Conservation (phyloP, 2,329 filamentous ascomycete genomes). For the Incumbomyces lentus region DNA sequence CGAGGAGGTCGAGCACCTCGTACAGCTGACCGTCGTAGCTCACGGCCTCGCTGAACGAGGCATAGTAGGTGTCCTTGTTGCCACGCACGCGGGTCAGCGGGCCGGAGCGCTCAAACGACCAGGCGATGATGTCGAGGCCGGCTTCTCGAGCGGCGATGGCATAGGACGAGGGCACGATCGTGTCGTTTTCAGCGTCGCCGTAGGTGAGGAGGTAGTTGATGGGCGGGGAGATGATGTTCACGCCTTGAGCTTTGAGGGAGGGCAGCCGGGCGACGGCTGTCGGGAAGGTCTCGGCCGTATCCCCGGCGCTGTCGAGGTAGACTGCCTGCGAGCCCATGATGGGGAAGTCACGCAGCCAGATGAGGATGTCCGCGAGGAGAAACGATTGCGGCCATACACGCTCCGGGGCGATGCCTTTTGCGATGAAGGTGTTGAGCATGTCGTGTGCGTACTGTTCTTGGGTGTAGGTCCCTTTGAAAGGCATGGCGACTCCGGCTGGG, state of each 20-base stretch:
- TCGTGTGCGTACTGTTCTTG: conserved; percentile 56
- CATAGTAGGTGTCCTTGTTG: conserved; percentile 42
- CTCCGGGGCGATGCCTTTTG: conserved; percentile 41
- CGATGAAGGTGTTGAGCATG: conserved; percentile 50
- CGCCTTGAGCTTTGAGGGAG: conserved; percentile 45
- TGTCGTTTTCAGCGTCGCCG: conserved; percentile 34
- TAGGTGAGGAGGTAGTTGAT: conserved; percentile 51
- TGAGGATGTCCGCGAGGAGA: conserved; percentile 52
- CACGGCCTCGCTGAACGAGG: conserved; percentile 43
- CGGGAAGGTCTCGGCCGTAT: conserved; percentile 41
- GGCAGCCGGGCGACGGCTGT: conserved; percentile 48
- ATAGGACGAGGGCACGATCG: conserved; percentile 53
- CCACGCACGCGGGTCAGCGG: conserved; percentile 44
- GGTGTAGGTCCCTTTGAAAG: conserved; percentile 54
- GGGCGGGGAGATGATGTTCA: conserved; percentile 54
- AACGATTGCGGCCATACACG: conserved; percentile 58
- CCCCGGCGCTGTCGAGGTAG: conserved; percentile 54
- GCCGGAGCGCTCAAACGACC: conserved; percentile 58
- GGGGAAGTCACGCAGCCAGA: conserved; percentile 55
- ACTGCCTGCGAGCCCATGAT: conserved; percentile 53
- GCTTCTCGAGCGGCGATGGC: conserved; percentile 50
- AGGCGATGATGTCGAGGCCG: conserved; percentile 56
- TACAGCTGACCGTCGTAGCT: conserved; percentile 58
- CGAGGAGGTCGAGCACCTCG: conserved; percentile 55
- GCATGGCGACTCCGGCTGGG: conserved; percentile 52